Evolutionary conservation across 129 eudicot species (phyloP).

Genomic region (Flaveria brownii): DNA sequence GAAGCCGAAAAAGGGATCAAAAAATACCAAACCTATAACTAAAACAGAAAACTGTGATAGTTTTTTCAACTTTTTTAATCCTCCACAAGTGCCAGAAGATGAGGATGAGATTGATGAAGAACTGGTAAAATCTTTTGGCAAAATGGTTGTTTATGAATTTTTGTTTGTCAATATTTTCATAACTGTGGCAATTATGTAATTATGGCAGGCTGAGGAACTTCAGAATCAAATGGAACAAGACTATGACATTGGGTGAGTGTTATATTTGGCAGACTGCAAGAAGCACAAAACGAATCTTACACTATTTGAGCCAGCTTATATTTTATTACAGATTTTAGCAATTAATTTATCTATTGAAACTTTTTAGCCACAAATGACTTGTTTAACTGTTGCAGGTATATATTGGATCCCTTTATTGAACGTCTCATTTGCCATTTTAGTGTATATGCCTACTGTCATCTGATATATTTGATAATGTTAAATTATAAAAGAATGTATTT

Average conservation of each 20-base stretch:
- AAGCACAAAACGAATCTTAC: neutral
- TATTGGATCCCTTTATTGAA: neutral
- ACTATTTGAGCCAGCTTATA: neutral
- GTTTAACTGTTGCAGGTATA: neutral
- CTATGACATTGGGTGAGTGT: conserved; percentile 79
- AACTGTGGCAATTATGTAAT: neutral
- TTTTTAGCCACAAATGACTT: neutral
- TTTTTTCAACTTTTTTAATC: conserved; percentile 85
- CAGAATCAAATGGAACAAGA: conserved; percentile 77
- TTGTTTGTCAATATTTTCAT: neutral
- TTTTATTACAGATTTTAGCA: neutral
- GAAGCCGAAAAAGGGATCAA: conserved; percentile 83
- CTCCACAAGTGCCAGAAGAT: conserved; percentile 80
- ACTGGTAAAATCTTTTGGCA: conserved; percentile 40
- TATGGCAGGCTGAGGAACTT: conserved; percentile 71
- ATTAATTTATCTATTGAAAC: neutral
- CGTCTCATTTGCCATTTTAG: neutral
- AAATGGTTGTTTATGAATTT: neutral
- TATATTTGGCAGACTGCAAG: neutral
- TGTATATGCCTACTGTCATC: neutral
- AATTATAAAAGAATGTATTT: neutral
- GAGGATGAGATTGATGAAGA: conserved; percentile 86
- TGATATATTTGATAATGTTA: neutral
- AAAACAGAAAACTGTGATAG: conserved; percentile 81
- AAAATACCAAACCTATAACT: conserved; percentile 60